Percentiles rank a stretch among this genome's conserved stretches.
Evolutionary conservation across 2,329 filamentous ascomycete species (phyloP).

Genomic region (Dendryphion nanum): DNA sequence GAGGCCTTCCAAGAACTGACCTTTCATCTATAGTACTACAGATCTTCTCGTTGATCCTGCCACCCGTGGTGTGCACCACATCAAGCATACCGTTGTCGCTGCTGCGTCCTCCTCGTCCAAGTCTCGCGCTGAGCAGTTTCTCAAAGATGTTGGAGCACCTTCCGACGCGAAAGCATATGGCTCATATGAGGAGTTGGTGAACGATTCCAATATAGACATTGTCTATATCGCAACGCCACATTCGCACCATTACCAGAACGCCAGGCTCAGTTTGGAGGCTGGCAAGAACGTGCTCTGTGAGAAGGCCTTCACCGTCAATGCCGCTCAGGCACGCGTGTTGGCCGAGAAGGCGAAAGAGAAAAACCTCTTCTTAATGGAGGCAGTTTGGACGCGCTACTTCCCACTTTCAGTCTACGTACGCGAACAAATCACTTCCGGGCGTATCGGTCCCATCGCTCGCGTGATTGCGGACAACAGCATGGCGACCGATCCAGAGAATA

Average conservation of each 20-base stretch:
- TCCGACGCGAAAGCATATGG: constrained; percentile 70
- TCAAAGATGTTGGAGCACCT: constrained; percentile 69
- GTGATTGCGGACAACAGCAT: constrained; percentile 60
- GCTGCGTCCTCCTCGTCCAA: constrained; percentile 76
- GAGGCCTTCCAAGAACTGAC: background rate
- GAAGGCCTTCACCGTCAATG: constrained; percentile 85
- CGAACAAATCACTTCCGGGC: constrained; percentile 59
- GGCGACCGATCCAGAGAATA: constrained; percentile 59
- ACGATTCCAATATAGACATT: constrained; percentile 76
- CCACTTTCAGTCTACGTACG: constrained; percentile 75
- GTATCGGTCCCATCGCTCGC: constrained; percentile 56
- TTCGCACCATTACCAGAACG: constrained; percentile 90
- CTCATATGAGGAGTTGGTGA: constrained; percentile 77
- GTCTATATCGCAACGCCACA: constrained; percentile 89
- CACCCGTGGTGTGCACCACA: constrained; percentile 66
- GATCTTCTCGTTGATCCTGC: constrained; percentile 75
- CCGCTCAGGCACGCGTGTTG: constrained; percentile 70
- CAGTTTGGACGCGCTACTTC: constrained; percentile 88
- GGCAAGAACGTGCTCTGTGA: constrained; percentile 90
- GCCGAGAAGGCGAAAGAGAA: constrained; percentile 70
- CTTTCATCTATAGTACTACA: constrained; percentile 49
- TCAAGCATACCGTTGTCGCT: constrained; percentile 74
- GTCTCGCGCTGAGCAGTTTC: constrained; percentile 68
- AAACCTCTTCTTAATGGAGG: constrained; percentile 53
- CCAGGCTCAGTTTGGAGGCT: constrained; percentile 76